Evolutionary conservation across 441 rosid species (phyloP).

Genomic region (Pelargonium exstipulatum): DNA sequence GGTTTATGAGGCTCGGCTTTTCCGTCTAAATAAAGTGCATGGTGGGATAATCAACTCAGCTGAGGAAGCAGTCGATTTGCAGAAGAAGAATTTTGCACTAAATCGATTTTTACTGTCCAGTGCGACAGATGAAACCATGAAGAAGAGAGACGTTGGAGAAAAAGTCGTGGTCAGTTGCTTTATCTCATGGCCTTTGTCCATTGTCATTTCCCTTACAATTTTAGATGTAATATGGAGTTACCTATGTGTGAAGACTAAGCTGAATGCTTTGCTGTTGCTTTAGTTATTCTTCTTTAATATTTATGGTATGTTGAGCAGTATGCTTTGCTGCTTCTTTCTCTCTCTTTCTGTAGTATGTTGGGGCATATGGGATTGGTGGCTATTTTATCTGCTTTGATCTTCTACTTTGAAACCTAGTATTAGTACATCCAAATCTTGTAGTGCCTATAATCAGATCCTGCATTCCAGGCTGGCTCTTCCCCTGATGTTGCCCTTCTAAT

Average conservation of each 20-base stretch:
- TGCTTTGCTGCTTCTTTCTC: no score
- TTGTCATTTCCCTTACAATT: not conserved
- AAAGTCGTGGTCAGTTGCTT: constrained; percentile 59
- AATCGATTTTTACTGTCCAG: constrained; percentile 61
- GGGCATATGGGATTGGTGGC: not conserved
- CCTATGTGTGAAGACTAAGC: not conserved
- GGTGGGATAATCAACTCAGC: constrained; percentile 67
- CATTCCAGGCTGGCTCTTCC: not conserved
- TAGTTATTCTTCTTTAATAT: no score
- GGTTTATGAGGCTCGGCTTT: constrained; percentile 90
- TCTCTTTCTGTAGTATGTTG: no score
- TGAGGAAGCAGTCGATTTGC: constrained; percentile 74
- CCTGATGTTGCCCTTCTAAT: no score
- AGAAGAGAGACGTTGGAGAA: constrained; percentile 64
- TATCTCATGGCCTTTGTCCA: constrained; percentile 19
- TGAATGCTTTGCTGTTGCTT: no score
- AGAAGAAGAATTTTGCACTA: constrained; percentile 70
- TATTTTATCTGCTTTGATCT: not conserved
- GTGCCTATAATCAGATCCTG: not conserved
- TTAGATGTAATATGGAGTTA: not conserved
- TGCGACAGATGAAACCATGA: constrained; percentile 35
- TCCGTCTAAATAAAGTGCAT: constrained; percentile 66
- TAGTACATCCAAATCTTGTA: not conserved
- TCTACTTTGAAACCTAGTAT: not conserved
- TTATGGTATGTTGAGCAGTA: no score